Evolutionary conservation across 192 early-diverging fungal species (phyloP).

Genomic region (Coemansia sp.): DNA sequence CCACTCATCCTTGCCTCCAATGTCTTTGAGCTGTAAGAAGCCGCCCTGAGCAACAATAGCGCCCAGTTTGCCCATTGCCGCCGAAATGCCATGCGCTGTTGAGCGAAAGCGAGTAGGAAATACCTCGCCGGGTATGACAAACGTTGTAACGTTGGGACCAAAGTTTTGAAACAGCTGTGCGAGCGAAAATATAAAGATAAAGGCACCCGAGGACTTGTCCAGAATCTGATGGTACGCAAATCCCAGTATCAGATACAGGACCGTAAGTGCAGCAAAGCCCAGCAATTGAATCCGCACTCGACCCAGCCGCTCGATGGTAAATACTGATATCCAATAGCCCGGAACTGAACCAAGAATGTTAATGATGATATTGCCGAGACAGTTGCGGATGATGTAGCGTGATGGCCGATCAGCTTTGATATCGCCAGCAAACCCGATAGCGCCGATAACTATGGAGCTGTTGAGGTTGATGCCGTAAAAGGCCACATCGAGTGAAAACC

Average conservation of each 20-base stretch:
- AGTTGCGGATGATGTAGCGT: conserved; percentile 63
- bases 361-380: conserved; percentile 89
- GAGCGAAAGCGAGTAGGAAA: conserved; percentile 80
- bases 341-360: conserved; percentile 84
- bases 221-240: conserved; percentile 69
- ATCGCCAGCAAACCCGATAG: conserved; percentile 64
- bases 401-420: conserved; percentile 22
- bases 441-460: conserved; percentile 69
- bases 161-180: conserved; percentile 89
- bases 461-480: conserved; percentile 83
- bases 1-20: conserved; percentile 63
- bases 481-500: conserved; percentile 77
- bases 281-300: conserved; percentile 88
- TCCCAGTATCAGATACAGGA: conserved; percentile 73
- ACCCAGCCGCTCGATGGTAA: conserved; percentile 81
- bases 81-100: conserved; percentile 79
- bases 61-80: conserved; percentile 76
- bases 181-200: conserved; percentile 65
- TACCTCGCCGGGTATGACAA: conserved; percentile 79
- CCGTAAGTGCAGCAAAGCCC: conserved; percentile 78
- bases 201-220: conserved; percentile 57
- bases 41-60: conserved; percentile 74
- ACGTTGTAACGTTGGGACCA: conserved; percentile 91
- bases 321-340: conserved; percentile 94
- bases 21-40: conserved; percentile 68